Base-by-base conservation (phyloP, 345 rosid genomes). In the Erucastrum elatum region DNA sequence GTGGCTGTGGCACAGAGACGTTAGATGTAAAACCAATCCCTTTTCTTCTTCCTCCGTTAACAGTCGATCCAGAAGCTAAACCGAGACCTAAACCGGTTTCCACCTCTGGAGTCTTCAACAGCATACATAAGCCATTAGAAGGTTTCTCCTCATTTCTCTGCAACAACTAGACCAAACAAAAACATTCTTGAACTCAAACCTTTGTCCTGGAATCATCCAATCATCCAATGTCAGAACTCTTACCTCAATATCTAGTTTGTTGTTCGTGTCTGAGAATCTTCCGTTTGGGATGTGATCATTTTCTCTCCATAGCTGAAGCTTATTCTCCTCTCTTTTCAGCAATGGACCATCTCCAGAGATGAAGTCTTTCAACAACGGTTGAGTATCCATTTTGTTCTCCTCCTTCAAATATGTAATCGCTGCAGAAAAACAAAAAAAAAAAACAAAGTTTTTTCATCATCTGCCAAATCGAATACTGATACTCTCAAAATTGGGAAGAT, bases 311-410 rank as follows among this genome's bases (percentile, higher is more conserved):
- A 85, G 86, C 83, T 90, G 91, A 81, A 88, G 68, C 74, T 77
- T 87, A 78, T 88, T 92, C 72, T 89, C 93, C 21, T 53, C 66
- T 26, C 27, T 78, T 29, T 30, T 58, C n/a, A 29, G 1, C 29
- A 63, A 63, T 16, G 64, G 25, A 37, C 68, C 71, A 61, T 59
- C 77, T 67, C 58, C 83, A 34, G 97, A 92, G 72, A 90, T 88
- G 80, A 91, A 89, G 78, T 89, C 93, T 79, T 87, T 96, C 31
- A 89, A 84, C 5, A 90, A 87, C 17, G 98, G 97, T 74, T 78
- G 80, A 70, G 77, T 76, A n/a, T 75, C 77, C 63, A 74, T 81
- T 21, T 81, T 72, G 29, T 72, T 80, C 65, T 85, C 95, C 27
- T 84, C 85, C 80, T 86, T 89, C 70, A 94, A 68, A 58, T 74